phyloP scores from a whole-genome alignment of 2,329 filamentous ascomycete species.

The Mycosphaerella arachidis region DNA sequence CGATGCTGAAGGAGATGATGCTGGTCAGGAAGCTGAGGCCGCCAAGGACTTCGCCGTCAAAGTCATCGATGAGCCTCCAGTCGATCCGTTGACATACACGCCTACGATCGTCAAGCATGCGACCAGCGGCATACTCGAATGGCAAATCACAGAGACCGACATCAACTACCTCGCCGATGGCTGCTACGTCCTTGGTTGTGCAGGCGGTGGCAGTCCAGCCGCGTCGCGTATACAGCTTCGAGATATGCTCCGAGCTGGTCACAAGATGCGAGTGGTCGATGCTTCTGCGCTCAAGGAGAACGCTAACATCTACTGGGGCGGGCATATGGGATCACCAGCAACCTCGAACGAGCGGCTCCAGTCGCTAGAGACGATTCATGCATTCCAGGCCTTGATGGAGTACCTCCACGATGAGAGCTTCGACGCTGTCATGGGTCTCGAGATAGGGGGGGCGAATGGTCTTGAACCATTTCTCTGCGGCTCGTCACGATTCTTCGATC shows the following conservation, averaged over 20 bases:
- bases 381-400: constrained; percentile 47
- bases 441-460: constrained; percentile 65
- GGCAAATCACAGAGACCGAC: constrained; percentile 57
- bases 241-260: constrained; percentile 49
- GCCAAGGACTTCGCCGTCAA: constrained; percentile 35
- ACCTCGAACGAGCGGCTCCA: constrained; percentile 58
- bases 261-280: constrained; percentile 49
- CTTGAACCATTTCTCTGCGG: constrained; percentile 56
- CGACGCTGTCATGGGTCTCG: constrained; percentile 58
- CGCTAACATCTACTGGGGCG: constrained; percentile 53
- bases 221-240: constrained; percentile 49
- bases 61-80: constrained; percentile 27
- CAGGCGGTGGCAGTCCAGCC: constrained; percentile 56
- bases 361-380: constrained; percentile 49
- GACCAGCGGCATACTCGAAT: constrained; percentile 44
- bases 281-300: constrained; percentile 49
- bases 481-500: constrained; percentile 48
- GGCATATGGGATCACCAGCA: constrained; percentile 56
- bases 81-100: constrained; percentile 38
- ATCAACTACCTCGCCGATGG: constrained; percentile 54
- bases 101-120: constrained; percentile 41
- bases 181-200: constrained; percentile 59
- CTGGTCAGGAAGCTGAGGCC: constrained; percentile 13
- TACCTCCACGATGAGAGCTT: constrained; percentile 43
- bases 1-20: constrained; percentile 16